A percentile compares a stretch with the other conserved stretches of the same genome.
phyloP scores from a whole-genome alignment of 768 basidiomycete genomes.

The Mrakia frigida region DNA sequence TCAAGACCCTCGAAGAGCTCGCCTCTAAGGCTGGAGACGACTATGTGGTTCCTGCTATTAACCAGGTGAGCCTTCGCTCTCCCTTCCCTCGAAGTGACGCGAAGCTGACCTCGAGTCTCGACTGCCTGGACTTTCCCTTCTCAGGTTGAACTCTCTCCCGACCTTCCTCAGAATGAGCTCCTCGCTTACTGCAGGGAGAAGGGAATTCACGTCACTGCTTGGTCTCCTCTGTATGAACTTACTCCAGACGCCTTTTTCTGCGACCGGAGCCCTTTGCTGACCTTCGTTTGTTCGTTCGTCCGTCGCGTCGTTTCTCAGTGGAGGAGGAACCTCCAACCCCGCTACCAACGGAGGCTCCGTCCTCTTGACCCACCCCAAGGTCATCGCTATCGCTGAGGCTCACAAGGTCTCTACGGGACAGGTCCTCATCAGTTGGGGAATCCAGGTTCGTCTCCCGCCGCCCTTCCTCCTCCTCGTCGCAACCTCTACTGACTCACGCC shows the following conservation, averaged over 20 bases:
- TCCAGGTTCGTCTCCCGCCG: constrained; percentile 56
- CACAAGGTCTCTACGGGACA: constrained; percentile 67
- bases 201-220: constrained; percentile 39
- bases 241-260: background rate
- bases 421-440: constrained; percentile 77
- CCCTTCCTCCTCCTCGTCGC: too few relatives aligned
- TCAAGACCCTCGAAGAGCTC: constrained; percentile 23
- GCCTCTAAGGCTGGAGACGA: constrained; percentile 1
- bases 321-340: constrained; percentile 13
- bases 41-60: constrained; percentile 26
- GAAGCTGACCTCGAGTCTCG: constrained; percentile 4
- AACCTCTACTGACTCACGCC: background rate
- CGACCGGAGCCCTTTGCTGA: background rate
- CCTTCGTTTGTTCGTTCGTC: background rate
- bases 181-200: constrained; percentile 36
- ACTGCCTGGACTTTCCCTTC: background rate
- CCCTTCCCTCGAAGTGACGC: background rate
- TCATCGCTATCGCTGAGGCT: constrained; percentile 60
- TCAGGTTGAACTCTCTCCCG: constrained; percentile 31
- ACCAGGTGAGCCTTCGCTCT: background rate
- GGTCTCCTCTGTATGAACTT: constrained; percentile 15
- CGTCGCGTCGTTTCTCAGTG: constrained; percentile 8
- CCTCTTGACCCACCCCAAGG: constrained; percentile 47
- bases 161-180: constrained; percentile 22
- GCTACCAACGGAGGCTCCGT: constrained; percentile 10